Evolutionary conservation across 768 basidiomycete species (phyloP), one percentile per base, ranked within the genome.

Genomic region (Suillus luteus): DNA sequence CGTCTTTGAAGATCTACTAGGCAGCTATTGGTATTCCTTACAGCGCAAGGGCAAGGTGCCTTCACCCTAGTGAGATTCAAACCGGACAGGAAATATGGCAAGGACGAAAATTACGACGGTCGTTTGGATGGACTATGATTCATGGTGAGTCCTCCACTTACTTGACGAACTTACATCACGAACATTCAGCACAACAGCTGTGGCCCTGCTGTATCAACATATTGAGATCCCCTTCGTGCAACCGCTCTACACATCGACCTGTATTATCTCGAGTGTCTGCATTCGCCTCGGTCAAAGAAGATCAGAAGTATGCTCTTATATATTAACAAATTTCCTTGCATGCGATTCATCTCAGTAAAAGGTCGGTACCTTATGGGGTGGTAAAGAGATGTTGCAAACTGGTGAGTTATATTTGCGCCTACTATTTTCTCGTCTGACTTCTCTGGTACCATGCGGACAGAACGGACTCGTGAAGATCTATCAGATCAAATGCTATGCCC

Each of bases 351-450:
- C 41, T 17, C 41, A 43, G 19, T 19, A 3, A 19, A n/a, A 19
- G 43, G 43, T 17, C 3, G 19, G n/a, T 46, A 22, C 44, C 10
- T 22, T 22, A 22, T 46, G 9, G 44, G 19, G 44, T 22, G 44
- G 44, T 9, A n/a, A n/a, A n/a, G n/a, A 46, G 44, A 46, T 22
- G n/a, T 22, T 11, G 19, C n/a, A 46, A n/a, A 46, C 10, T n/a
- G 10, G 44, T n/a, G 10, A 46, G 44, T 46, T 22, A 46, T 46
- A n/a, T 46, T 46, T 46, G 44, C 5, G n/a, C n/a, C 7, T n/a
- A n/a, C 43, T 44, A 44, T n/a, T 46, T 46, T 46, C 44, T 46
- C 44, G 10, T 46, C 44, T 46, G 44, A 46, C 44, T 46, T n/a
- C 19, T 46, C n/a, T 46, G 19, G 19, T 22, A 11, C 44, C 44